phyloP scores from a whole-genome alignment of 106 monocot genomes.

The Platanthera guangdongensis region DNA sequence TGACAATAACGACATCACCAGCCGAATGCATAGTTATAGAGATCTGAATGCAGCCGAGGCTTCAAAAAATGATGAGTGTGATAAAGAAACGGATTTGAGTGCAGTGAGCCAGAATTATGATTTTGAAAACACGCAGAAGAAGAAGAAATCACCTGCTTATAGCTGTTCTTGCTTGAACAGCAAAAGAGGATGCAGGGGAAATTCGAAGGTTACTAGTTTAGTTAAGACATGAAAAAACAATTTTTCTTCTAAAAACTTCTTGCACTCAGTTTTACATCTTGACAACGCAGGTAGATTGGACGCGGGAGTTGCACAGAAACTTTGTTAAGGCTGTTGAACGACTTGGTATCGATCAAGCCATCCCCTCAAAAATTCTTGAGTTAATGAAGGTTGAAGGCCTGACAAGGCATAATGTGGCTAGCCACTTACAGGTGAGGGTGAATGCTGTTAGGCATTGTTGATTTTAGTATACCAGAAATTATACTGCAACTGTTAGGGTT shows the following conservation, averaged over 20 bases:
- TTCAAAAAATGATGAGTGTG: constrained; percentile 26
- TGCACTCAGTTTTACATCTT: not conserved
- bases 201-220: constrained; percentile 33
- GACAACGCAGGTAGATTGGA: constrained; percentile 72
- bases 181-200: constrained; percentile 34
- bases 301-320: constrained; percentile 61
- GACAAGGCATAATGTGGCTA: constrained; percentile 92
- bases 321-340: constrained; percentile 80
- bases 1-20: constrained; percentile 17
- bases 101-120: constrained; percentile 10
- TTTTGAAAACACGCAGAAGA: constrained; percentile 9
- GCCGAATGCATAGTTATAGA: not conserved
- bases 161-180: constrained; percentile 5
- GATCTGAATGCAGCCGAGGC: constrained; percentile 25
- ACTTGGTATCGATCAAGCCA: constrained; percentile 74
- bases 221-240: too few relatives aligned
- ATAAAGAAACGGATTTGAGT: not conserved
- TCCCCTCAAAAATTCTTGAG: constrained; percentile 90
- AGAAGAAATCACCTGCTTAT: constrained; percentile 16
- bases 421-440: constrained; percentile 68
- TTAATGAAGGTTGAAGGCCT: constrained; percentile 87
- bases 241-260: not conserved
- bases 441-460: too few relatives aligned
- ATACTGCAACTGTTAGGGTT: too few relatives aligned
- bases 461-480: too few relatives aligned